Percentiles rank a stretch among this genome's conserved stretches.
These are phyloP conservation scores for Discostella pseudostelligera DNA, from an alignment of 108 stramenopile genomes.

Conservation along the genomic window DNA sequence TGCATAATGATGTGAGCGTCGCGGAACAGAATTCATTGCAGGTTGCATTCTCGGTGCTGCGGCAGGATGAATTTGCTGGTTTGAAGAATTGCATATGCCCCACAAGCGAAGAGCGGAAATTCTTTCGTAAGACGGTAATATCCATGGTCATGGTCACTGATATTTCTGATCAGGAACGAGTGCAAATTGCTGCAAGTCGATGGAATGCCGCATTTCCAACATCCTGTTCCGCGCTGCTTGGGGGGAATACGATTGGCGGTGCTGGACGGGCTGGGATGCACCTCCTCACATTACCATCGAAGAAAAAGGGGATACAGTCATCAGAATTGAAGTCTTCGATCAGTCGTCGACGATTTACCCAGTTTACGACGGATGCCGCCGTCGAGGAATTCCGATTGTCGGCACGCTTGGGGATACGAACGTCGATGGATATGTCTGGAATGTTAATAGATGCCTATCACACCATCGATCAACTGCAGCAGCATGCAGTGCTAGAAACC, in stretches of 20 bases:
- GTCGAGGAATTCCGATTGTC: slow-evolving; percentile 22
- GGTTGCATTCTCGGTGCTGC: slow-evolving; percentile 53
- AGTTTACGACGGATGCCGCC: slow-evolving; percentile 20
- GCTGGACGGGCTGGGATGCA: not conserved
- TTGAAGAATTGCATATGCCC: slow-evolving; percentile 53
- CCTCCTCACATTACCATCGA: not conserved
- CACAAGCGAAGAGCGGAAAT: slow-evolving; percentile 38
- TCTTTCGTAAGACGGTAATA: slow-evolving; percentile 56
- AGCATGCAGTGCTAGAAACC: slow-evolving; percentile 51
- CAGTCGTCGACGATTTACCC: slow-evolving; percentile 23
- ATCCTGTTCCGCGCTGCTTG: not conserved
- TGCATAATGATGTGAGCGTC: slow-evolving; percentile 50
- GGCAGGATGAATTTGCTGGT: slow-evolving; percentile 38
- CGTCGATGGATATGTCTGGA: slow-evolving; percentile 41
- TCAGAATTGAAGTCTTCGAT: slow-evolving; percentile 22
- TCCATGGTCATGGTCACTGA: slow-evolving; percentile 60
- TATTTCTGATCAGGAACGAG: slow-evolving; percentile 55
- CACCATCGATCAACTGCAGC: slow-evolving; percentile 25
- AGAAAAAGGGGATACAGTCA: slow-evolving; percentile 12
- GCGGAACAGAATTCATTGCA: slow-evolving; percentile 64
- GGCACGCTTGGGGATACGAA: slow-evolving; percentile 29
- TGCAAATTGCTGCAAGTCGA: slow-evolving; percentile 39
- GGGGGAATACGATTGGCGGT: slow-evolving; percentile 1
- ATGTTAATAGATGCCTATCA: slow-evolving; percentile 33
- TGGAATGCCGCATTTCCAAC: slow-evolving; percentile 41